These are phyloP conservation scores for Alnus glutinosa DNA, from an alignment of 306 rosid genomes.

Conservation along the genomic window DNA sequence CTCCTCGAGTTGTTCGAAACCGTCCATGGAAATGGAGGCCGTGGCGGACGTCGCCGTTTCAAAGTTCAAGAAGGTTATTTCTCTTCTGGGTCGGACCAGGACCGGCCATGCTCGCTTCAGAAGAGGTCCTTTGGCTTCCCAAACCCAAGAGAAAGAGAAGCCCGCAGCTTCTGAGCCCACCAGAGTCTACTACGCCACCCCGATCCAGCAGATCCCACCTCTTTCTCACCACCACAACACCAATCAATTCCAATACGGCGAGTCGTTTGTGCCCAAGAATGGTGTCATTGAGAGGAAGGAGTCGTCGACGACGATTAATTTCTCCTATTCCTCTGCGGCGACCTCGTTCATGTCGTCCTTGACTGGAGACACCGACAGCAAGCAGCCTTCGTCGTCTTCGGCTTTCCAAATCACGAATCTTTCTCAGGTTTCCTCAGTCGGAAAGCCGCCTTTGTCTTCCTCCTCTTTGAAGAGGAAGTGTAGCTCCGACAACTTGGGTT, in stretches of 20 bases:
- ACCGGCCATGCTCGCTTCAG: slow-evolving; percentile 92
- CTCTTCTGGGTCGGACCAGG: slow-evolving; percentile 75
- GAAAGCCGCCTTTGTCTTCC: slow-evolving; percentile 72
- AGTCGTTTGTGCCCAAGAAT: slow-evolving; percentile 19
- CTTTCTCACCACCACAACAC: slow-evolving; percentile 17
- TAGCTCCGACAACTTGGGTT: slow-evolving; percentile 62
- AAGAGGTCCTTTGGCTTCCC: slow-evolving; percentile 55
- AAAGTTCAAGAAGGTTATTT: slow-evolving; percentile 76
- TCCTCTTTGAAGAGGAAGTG: slow-evolving; percentile 80
- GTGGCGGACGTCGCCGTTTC: slow-evolving; percentile 79
- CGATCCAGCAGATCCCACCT: slow-evolving; percentile 85
- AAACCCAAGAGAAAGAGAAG: slow-evolving; percentile 9
- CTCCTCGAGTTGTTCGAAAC: slow-evolving; percentile 19
- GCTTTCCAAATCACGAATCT: slow-evolving; percentile 65
- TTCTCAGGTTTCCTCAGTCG: slow-evolving; percentile 60
- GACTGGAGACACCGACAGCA: slow-evolving; percentile 62
- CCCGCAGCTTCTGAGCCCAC: slow-evolving; percentile 17
- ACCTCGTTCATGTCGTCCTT: slow-evolving; percentile 68
- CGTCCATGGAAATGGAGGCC: slow-evolving; percentile 47
- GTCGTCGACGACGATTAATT: slow-evolving; percentile 61
- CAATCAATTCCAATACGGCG: neutral
- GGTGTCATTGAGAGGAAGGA: slow-evolving; percentile 39
- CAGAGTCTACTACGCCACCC: slow-evolving; percentile 50
- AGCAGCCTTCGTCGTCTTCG: slow-evolving; percentile 55
- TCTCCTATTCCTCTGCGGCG: slow-evolving; percentile 54